These are phyloP conservation scores for Metschnikowia arizonensis DNA, from an alignment of 805 yeast genomes.

Conservation along the genomic window DNA sequence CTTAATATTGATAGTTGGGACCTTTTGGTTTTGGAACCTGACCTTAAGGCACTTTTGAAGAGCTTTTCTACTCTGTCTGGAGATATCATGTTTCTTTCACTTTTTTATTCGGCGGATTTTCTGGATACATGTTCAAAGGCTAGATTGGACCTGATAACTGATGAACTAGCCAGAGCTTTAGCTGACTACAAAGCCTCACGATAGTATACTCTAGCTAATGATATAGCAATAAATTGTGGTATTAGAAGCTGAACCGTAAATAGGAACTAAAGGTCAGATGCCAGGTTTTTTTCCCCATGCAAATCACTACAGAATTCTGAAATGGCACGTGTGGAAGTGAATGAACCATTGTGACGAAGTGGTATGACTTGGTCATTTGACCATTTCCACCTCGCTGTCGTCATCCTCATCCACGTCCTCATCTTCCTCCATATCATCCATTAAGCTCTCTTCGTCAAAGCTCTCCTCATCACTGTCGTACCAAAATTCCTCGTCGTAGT, in stretches of 20 bases:
- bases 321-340: background rate
- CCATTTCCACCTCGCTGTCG: slow-evolving; percentile 20
- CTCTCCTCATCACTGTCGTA: slow-evolving; percentile 55
- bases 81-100: slow-evolving; percentile 24
- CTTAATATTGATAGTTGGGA: slow-evolving; percentile 24
- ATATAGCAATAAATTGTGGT: slow-evolving; percentile 4
- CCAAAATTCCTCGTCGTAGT: slow-evolving; percentile 81
- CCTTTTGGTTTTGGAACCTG: slow-evolving; percentile 27
- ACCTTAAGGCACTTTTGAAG: slow-evolving; percentile 27
- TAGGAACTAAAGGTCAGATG: slow-evolving; percentile 6
- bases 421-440: slow-evolving; percentile 47
- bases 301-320: background rate
- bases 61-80: slow-evolving; percentile 16
- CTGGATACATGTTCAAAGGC: slow-evolving; percentile 34
- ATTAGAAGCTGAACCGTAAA: slow-evolving; percentile 6
- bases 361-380: slow-evolving; percentile 12
- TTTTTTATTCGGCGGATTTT: slow-evolving; percentile 29
- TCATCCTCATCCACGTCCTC: slow-evolving; percentile 54
- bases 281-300: slow-evolving; percentile 1
- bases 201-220: no score
- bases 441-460: slow-evolving; percentile 45
- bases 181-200: slow-evolving; percentile 23
- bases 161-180: slow-evolving; percentile 32
- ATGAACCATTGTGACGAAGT: background rate
- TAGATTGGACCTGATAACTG: slow-evolving; percentile 29